A percentile compares a stretch with the other conserved stretches of the same genome.
These are phyloP conservation scores for Cenococcum geophilum DNA, from an alignment of 495 filamentous ascomycete genomes.

Conservation along the genomic window DNA sequence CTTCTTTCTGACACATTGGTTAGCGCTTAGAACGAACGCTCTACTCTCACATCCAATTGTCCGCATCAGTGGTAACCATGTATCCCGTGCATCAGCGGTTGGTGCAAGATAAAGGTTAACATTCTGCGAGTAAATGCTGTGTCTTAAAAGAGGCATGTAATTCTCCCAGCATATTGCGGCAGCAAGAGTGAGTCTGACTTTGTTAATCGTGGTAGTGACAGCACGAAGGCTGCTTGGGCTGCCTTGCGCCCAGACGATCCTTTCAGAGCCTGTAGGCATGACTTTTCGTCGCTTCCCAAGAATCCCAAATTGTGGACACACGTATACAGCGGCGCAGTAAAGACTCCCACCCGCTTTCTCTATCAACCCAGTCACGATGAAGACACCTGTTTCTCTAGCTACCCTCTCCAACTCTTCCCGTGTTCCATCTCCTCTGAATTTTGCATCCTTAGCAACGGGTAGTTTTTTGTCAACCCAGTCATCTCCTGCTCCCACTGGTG, in stretches of 20 bases:
- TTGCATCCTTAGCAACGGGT: slow-evolving; percentile 41
- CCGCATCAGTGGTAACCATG: slow-evolving; percentile 76
- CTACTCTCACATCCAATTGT: slow-evolving; percentile 76
- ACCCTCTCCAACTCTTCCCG: slow-evolving; percentile 71
- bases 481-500: slow-evolving; percentile 63
- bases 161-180: slow-evolving; percentile 97
- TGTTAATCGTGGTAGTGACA: slow-evolving; percentile 71
- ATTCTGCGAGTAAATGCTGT: slow-evolving; percentile 81
- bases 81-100: slow-evolving; percentile 78
- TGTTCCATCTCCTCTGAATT: slow-evolving; percentile 72
- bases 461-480: slow-evolving; percentile 64
- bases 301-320: slow-evolving; percentile 64
- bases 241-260: slow-evolving; percentile 86
- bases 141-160: slow-evolving; percentile 83
- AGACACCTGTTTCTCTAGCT: slow-evolving; percentile 68
- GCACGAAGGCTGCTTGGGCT: slow-evolving; percentile 74
- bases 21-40: slow-evolving; percentile 79
- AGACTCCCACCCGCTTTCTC: slow-evolving; percentile 74
- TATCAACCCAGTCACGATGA: slow-evolving; percentile 71
- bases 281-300: slow-evolving; percentile 90
- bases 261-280: slow-evolving; percentile 83
- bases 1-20: slow-evolving; percentile 64
- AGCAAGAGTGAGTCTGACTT: slow-evolving; percentile 68
- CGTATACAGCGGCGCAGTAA: slow-evolving; percentile 79
- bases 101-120: slow-evolving; percentile 90